Evolutionary conservation across 1,139 yeast genomes (phyloP).

Genomic region (Pichia sp.): DNA sequence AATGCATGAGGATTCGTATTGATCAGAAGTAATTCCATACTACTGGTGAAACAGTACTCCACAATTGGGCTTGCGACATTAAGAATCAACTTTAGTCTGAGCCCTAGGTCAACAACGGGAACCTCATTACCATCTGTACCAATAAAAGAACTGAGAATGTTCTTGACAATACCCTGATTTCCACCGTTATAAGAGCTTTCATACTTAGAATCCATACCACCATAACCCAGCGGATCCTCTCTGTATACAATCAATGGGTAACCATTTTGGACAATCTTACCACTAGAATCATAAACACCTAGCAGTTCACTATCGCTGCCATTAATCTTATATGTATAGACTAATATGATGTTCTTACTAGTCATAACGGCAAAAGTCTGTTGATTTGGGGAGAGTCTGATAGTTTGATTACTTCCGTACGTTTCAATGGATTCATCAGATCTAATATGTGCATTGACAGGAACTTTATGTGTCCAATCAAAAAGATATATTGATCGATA

Average conservation of each 20-base stretch:
- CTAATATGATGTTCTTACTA: constrained; percentile 26
- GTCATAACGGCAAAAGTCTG: constrained; percentile 29
- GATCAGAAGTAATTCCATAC: constrained; percentile 29
- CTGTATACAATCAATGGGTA: constrained; percentile 26
- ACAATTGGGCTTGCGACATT: constrained; percentile 36
- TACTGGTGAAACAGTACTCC: constrained; percentile 29
- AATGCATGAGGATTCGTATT: constrained; percentile 34
- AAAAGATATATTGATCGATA: constrained; percentile 26
- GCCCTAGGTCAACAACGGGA: constrained; percentile 27
- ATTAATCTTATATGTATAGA: constrained; percentile 26
- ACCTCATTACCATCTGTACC: constrained; percentile 17
- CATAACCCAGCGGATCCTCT: constrained; percentile 18
- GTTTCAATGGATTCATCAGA: constrained; percentile 31
- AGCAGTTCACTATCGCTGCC: constrained; percentile 30
- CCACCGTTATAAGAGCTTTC: constrained; percentile 11
- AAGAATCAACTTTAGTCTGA: constrained; percentile 37
- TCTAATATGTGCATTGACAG: constrained; percentile 34
- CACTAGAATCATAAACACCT: constrained; percentile 33
- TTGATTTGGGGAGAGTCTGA: constrained; percentile 24
- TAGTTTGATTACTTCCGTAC: constrained; percentile 31
- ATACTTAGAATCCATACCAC: constrained; percentile 11
- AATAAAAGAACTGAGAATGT: constrained; percentile 22
- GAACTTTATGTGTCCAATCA: constrained; percentile 32
- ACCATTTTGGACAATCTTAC: constrained; percentile 41
- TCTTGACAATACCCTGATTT: constrained; percentile 24